Percentiles rank a stretch among this genome's conserved stretches.
These are phyloP conservation scores for Cryphonectria radicalis DNA, from an alignment of 2,329 filamentous ascomycete species.

Conservation along the genomic window DNA sequence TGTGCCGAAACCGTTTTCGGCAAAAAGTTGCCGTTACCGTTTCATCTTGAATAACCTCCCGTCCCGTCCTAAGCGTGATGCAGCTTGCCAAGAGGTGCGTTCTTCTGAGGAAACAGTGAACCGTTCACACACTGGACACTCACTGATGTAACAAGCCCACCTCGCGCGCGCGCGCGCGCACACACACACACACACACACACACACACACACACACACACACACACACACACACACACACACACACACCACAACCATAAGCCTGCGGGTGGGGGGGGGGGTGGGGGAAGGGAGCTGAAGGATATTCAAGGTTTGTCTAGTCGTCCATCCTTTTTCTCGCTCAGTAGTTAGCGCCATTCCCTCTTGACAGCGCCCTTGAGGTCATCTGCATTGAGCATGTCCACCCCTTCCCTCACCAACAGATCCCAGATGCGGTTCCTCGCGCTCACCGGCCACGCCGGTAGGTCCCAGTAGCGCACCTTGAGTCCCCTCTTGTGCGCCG, in stretches of 20 bases:
- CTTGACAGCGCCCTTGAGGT: conserved; percentile 52
- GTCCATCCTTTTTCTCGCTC: not conserved
- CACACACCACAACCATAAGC: too few species aligned
- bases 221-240: too few species aligned
- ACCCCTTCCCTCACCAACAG: conserved; percentile 59
- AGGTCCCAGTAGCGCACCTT: conserved; percentile 65
- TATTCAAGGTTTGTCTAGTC: not conserved
- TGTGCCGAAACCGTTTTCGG: not conserved
- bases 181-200: too few species aligned
- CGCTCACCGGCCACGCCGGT: conserved; percentile 58
- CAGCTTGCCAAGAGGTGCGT: not conserved
- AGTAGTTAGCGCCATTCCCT: conserved; percentile 41
- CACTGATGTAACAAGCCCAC: not conserved
- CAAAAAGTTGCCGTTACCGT: not conserved
- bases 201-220: too few species aligned
- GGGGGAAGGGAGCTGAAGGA: not conserved
- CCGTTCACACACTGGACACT: not conserved
- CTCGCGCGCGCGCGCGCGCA: not conserved
- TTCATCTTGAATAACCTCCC: not conserved
- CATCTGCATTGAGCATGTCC: conserved; percentile 66
- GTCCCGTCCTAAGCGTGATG: not conserved
- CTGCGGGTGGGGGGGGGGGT: too few species aligned
- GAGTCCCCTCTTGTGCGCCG: conserved; percentile 58
- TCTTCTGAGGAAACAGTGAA: not conserved
- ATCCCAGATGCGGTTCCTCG: conserved; percentile 61